A percentile compares a stretch with the other conserved stretches of the same genome.
These are phyloP conservation scores for Atalantia buxifolia DNA, from an alignment of 345 rosid species.

Conservation along the genomic window DNA sequence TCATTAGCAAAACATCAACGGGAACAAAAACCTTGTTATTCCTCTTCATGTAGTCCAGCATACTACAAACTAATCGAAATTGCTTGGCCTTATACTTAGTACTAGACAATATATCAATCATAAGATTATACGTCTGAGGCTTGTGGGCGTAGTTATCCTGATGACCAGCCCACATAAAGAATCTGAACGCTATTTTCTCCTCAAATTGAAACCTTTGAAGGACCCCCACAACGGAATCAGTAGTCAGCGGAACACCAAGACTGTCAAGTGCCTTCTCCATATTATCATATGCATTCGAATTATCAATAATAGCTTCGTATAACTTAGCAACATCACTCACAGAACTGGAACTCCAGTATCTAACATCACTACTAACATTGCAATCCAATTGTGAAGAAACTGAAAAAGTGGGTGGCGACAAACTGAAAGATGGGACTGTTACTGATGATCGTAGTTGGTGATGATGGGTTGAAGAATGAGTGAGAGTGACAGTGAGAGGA, in stretches of 20 bases:
- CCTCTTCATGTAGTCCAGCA: slow-evolving; percentile 88
- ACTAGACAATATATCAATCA: slow-evolving; percentile 80
- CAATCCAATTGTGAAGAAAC: background rate
- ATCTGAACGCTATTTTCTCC: slow-evolving; percentile 73
- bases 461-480: background rate
- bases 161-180: slow-evolving; percentile 78
- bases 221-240: slow-evolving; percentile 56
- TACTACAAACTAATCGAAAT: slow-evolving; percentile 71
- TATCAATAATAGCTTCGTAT: slow-evolving; percentile 42
- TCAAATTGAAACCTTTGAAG: slow-evolving; percentile 67
- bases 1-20: slow-evolving; percentile 46
- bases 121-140: slow-evolving; percentile 55
- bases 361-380: slow-evolving; percentile 6
- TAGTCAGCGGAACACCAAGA: slow-evolving; percentile 46
- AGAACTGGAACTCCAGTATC: slow-evolving; percentile 1
- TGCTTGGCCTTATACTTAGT: slow-evolving; percentile 78
- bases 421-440: background rate
- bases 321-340: slow-evolving; percentile 44
- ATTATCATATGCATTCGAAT: slow-evolving; percentile 35
- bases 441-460: background rate
- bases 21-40: slow-evolving; percentile 49
- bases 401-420: background rate
- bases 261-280: slow-evolving; percentile 65
- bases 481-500: background rate
- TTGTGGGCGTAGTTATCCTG: slow-evolving; percentile 63